Evolutionary conservation across 2,329 filamentous ascomycete species (phyloP), one percentile per base, ranked within the genome.

Genomic region (Gnomoniopsis smithogilvyi): DNA sequence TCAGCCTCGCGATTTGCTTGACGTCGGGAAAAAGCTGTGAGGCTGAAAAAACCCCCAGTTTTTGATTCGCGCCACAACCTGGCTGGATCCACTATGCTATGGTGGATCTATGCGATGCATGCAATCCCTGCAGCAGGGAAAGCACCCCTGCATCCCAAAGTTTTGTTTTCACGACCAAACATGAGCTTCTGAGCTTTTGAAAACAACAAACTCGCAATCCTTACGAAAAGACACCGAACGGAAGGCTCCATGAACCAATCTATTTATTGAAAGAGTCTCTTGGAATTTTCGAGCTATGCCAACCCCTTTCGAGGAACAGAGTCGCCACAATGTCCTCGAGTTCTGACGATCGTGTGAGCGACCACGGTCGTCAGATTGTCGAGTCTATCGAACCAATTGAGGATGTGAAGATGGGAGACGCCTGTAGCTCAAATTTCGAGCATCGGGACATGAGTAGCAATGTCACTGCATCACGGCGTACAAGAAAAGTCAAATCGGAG

Each of bases 1-100:
- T 56, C 60, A 62, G 60, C 60, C 60, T 62, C 43, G 57, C 34
- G 45, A 12, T 19, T 51, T 36, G 30, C 30, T 14, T 24, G 57
- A 62, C 43, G 60, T 62, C 30, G 22, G 26, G 36, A 43, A 57
- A 50, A 53, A 41, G 33, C 43, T 24, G 49, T 21, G 47, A 54
- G 53, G 57, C 57, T 51, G 60, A 60, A 33, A 60, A 33, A 43
- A 46, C 22, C 47, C 21, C 34, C 41, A 15, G 8, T 6, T 30
- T 36, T 47, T 24, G 12, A 19, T 19, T 21, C 43, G 45, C 30
- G 45, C 52, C 52, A 46, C 41, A 54, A 6, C 38, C 41, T 8
- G 36, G 19, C 30, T 3, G 12, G 10, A 8, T n/a, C 43, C 43
- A 41, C 34, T 4, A 4, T 8, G 24, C 14, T n/a, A 33, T 26